Evolutionary conservation across 1,139 yeast species (phyloP).

Genomic region (Oligophagozyma castellii): DNA sequence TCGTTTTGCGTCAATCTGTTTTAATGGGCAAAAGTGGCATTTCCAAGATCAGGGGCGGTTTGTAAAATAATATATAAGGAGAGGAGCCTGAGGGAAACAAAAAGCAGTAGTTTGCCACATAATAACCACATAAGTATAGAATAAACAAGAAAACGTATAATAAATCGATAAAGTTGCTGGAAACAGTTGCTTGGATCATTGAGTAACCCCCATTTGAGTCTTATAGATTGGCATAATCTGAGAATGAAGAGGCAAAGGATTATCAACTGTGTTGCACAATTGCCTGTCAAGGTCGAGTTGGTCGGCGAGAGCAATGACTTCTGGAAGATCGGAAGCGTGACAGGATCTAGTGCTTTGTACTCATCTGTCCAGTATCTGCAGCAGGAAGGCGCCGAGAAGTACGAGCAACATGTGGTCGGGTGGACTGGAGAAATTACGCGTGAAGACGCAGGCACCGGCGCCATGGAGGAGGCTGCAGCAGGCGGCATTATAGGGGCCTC

Average conservation of each 20-base stretch:
- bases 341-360: conserved; percentile 79
- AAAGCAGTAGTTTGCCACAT: no score
- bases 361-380: conserved; percentile 57
- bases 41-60: no score
- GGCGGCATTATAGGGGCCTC: conserved; percentile 4
- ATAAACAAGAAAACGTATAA: no score
- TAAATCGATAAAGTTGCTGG: no score
- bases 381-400: conserved; percentile 41
- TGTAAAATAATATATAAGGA: no score
- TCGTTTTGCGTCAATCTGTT: no score
- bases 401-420: conserved; percentile 82
- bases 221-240: no score
- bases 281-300: conserved; percentile 23
- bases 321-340: conserved; percentile 49
- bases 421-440: conserved; percentile 82
- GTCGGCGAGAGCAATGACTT: conserved; percentile 14
- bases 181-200: no score
- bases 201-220: no score
- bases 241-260: conserved; percentile 18
- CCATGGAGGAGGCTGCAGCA: not conserved
- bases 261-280: conserved; percentile 26
- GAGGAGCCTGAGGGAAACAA: no score
- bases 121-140: no score
- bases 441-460: conserved; percentile 2
- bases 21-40: no score